Evolutionary conservation across 768 basidiomycete genomes (phyloP).

Genomic region (Lyophyllum atratum): DNA sequence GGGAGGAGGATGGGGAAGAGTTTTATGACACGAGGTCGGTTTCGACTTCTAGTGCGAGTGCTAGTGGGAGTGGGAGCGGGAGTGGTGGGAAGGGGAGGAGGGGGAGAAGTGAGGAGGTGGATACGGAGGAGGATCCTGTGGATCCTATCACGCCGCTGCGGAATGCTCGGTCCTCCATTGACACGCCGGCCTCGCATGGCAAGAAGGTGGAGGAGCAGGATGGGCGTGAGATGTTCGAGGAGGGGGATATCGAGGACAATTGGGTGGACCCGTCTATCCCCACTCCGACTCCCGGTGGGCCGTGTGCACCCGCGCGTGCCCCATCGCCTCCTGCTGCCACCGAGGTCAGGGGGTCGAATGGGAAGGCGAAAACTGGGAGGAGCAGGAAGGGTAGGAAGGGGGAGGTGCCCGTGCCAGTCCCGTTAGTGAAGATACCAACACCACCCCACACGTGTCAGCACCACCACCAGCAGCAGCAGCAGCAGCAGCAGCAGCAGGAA

Average conservation of each 20-base stretch:
- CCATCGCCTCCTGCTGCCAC: constrained; percentile 23
- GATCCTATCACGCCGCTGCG: constrained; percentile 73
- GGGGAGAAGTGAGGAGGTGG: constrained; percentile 54
- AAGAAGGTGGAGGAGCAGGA: constrained; percentile 44
- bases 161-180: constrained; percentile 39
- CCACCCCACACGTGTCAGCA: constrained; percentile 15
- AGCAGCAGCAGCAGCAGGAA: constrained; percentile 24
- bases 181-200: constrained; percentile 13
- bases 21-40: constrained; percentile 54
- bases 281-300: constrained; percentile 19
- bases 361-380: constrained; percentile 20
- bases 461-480: constrained; percentile 34
- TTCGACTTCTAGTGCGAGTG: constrained; percentile 43
- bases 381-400: constrained; percentile 38
- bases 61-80: constrained; percentile 25
- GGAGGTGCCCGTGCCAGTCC: constrained; percentile 43
- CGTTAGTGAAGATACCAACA: constrained; percentile 39
- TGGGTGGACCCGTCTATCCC: constrained; percentile 73
- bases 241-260: constrained; percentile 57
- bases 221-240: constrained; percentile 48
- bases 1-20: constrained; percentile 38
- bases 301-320: constrained; percentile 11
- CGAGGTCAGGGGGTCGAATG: background rate
- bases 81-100: constrained; percentile 29
- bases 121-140: constrained; percentile 73